Evolutionary conservation across 2,329 filamentous ascomycete species (phyloP).

Genomic region (Epichloe aotearoae): DNA sequence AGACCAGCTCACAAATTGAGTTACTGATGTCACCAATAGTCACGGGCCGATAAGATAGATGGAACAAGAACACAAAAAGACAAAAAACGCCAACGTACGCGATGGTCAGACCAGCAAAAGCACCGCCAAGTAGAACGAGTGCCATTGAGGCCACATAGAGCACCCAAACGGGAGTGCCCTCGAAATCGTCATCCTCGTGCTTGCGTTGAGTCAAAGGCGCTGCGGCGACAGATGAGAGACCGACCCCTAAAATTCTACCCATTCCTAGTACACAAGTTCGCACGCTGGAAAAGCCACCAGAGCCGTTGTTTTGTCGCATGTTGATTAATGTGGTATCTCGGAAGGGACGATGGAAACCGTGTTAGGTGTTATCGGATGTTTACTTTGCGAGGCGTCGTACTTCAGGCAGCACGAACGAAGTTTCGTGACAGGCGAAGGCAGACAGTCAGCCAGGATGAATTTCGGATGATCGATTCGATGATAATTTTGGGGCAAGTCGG

Average conservation of each 20-base stretch:
- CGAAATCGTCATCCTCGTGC: conserved; percentile 33
- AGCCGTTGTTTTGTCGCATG: conserved; percentile 15
- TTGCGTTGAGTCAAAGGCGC: conserved; percentile 26
- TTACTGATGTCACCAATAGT: not conserved
- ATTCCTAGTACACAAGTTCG: conserved; percentile 39
- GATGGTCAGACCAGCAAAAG: conserved; percentile 89
- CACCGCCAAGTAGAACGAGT: conserved; percentile 77
- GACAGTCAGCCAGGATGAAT: not conserved
- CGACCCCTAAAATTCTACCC: conserved; percentile 35
- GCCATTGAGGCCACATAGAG: conserved; percentile 67
- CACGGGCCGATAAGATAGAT: conserved; percentile 1
- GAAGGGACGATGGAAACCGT: not conserved
- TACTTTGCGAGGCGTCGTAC: not conserved
- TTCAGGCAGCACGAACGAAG: not conserved
- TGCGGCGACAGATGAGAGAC: conserved; percentile 35
- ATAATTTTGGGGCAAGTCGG: not conserved
- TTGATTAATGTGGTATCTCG: not conserved
- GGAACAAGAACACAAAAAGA: not conserved
- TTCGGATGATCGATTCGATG: not conserved
- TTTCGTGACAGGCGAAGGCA: not conserved
- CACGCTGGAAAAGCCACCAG: conserved; percentile 24
- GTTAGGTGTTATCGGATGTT: not conserved
- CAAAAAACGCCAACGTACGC: conserved; percentile 39
- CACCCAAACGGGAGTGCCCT: conserved; percentile 61
- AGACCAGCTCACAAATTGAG: not conserved